Evolutionary conservation across 2,329 filamentous ascomycete genomes (phyloP), one percentile per base, ranked within the genome.

Genomic region (Ceratocystis albifundus): DNA sequence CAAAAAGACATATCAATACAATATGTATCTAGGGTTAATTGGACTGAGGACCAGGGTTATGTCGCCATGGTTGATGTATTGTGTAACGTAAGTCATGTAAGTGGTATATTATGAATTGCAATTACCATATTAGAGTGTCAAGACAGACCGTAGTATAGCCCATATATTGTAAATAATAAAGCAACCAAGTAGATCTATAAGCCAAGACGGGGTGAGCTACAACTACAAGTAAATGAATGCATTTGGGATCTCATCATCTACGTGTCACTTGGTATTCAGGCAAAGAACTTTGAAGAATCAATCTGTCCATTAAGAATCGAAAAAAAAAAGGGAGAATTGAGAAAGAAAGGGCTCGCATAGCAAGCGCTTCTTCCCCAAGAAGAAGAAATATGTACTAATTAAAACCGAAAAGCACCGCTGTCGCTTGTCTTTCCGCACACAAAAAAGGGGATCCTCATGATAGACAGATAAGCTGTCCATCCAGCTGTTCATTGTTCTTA

Each of bases 341-440:
- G 4, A 48, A 20, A 50, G 20, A 20, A 50, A 5, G 25, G 17
- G 7, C n/a, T 53, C 48, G 48, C 48, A 53, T 53, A 2, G 22
- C 48, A 53, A 53, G 48, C 48, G 8, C 48, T 7, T 10, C 10
- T 41, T 41, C 4, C 25, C 48, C 48, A 28, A 12, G 6, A 36
- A 59, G 25, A 57, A 57, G 4, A 36, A 59, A 32, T 59, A 59
- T 36, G 25, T 59, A 59, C 55, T 17, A 59, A 59, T 36, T 59
- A 59, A 59, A 36, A 10, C 28, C 28, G 28, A 30, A 17, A 36
- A 59, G 55, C 55, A 32, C 55, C 55, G 32, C 7, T 36, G 8
- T 6, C 28, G n/a, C 25, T 36, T 20, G 6, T 59, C 28, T 59
- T 30, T 59, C 2, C 48, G 20, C 4, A 32, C 12, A 59, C 25